Evolutionary conservation across 768 basidiomycete genomes (phyloP).

Genomic region (Suillus alpinus): DNA sequence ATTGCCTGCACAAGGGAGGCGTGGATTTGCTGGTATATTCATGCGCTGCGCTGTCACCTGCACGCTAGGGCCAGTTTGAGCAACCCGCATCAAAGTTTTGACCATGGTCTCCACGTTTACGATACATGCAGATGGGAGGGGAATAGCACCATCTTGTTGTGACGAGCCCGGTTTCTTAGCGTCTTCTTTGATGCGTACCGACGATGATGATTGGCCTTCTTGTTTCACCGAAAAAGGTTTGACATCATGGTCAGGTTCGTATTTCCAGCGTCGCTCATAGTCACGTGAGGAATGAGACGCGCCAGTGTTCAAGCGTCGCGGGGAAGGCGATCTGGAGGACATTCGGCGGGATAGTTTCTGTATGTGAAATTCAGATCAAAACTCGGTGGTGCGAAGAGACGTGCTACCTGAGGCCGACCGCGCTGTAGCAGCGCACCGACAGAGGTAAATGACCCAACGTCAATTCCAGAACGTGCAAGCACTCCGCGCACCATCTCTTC

Average conservation of each 20-base stretch:
- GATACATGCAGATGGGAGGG: slow-evolving; percentile 31
- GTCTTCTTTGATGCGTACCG: not conserved
- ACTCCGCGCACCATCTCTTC: slow-evolving; percentile 37
- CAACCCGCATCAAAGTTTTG: slow-evolving; percentile 36
- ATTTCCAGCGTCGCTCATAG: not conserved
- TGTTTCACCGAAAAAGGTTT: slow-evolving; percentile 2
- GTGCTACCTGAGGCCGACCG: slow-evolving; percentile 4
- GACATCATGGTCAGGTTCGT: not conserved
- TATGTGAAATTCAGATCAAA: not conserved
- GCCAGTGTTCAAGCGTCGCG: slow-evolving; percentile 1
- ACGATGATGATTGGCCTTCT: not conserved
- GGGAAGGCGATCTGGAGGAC: slow-evolving; percentile 12
- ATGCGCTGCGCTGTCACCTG: slow-evolving; percentile 34
- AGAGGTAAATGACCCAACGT: slow-evolving; percentile 38
- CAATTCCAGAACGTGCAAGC: slow-evolving; percentile 40
- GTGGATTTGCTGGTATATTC: slow-evolving; percentile 28
- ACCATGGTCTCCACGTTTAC: slow-evolving; percentile 42
- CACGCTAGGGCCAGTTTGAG: slow-evolving; percentile 19
- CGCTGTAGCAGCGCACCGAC: slow-evolving; percentile 24
- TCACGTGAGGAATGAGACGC: not conserved
- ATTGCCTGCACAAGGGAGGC: slow-evolving; percentile 48
- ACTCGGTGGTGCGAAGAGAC: not conserved
- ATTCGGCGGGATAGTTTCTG: slow-evolving; percentile 8
- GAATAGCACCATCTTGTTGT: not conserved
- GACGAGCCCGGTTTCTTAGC: not conserved